These are phyloP conservation scores for Metschnikowia kunwiensis DNA, from an alignment of 805 yeast genomes.

Conservation along the genomic window DNA sequence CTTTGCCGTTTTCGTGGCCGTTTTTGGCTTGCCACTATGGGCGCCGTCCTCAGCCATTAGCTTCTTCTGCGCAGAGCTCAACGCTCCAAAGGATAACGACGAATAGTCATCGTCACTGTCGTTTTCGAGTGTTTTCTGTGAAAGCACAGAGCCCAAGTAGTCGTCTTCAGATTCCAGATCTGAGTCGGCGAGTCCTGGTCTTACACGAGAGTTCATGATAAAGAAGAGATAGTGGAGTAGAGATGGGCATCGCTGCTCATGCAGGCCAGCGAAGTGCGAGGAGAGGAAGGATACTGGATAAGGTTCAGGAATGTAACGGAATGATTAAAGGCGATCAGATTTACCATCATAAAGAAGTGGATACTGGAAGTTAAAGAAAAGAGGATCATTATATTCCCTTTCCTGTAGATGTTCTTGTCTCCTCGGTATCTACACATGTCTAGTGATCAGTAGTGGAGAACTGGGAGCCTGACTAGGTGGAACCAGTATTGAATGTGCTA, in stretches of 20 bases:
- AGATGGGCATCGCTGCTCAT: slow-evolving; percentile 9
- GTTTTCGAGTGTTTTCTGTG: slow-evolving; percentile 3
- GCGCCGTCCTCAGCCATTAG: slow-evolving; percentile 26
- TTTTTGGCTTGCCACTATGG: slow-evolving; percentile 14
- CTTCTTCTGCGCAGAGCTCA: slow-evolving; percentile 57
- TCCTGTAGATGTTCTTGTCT: no score
- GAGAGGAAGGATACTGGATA: no score
- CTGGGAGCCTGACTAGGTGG: no score
- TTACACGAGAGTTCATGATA: slow-evolving; percentile 7
- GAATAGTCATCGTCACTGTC: slow-evolving; percentile 43
- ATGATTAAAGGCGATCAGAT: no score
- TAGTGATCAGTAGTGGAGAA: no score
- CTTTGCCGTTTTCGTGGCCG: slow-evolving; percentile 10
- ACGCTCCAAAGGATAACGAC: slow-evolving; percentile 61
- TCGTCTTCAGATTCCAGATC: slow-evolving; percentile 21
- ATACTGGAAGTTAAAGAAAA: no score
- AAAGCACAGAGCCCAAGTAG: slow-evolving; percentile 17
- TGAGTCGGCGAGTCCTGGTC: slow-evolving; percentile 7
- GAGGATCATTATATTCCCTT: no score
- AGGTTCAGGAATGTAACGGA: no score
- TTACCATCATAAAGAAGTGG: no score
- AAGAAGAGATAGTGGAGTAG: background rate
- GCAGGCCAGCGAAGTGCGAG: slow-evolving; percentile 2
- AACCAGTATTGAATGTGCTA: no score
- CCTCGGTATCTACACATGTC: no score